phyloP scores from a whole-genome alignment of 2,329 filamentous ascomycete species.

The Cylindrodendrum hubeiense region DNA sequence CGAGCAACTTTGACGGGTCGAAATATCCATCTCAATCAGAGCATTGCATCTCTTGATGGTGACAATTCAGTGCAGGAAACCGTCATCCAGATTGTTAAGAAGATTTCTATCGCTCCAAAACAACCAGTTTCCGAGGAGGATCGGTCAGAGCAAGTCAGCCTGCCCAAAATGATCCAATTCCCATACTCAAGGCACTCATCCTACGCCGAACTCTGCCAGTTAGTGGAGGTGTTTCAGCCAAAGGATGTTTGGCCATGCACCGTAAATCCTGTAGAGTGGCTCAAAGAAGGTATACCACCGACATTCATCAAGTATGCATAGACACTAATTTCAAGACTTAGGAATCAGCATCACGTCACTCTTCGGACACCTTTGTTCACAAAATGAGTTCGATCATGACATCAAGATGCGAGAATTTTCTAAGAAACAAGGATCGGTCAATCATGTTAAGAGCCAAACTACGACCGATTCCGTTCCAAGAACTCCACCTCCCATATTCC shows the following conservation, averaged over 20 bases:
- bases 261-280: constrained; percentile 73
- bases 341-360: constrained; percentile 73
- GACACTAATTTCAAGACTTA: constrained; percentile 25
- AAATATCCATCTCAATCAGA: constrained; percentile 43
- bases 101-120: constrained; percentile 9
- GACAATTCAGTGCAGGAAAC: constrained; percentile 29
- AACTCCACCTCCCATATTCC: not conserved
- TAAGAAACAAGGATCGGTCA: not conserved
- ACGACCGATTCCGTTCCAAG: constrained; percentile 22
- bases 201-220: constrained; percentile 79
- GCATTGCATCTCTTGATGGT: constrained; percentile 30
- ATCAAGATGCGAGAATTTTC: constrained; percentile 60
- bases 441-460: constrained; percentile 29
- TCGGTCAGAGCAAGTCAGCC: constrained; percentile 11
- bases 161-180: constrained; percentile 69
- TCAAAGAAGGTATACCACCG: constrained; percentile 55
- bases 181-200: constrained; percentile 93
- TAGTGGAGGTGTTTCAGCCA: constrained; percentile 77
- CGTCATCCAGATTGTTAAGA: constrained; percentile 28
- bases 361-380: constrained; percentile 78
- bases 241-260: constrained; percentile 88
- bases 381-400: constrained; percentile 74
- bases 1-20: constrained; percentile 38
- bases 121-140: not conserved
- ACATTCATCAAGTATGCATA: too few species aligned